Evolutionary conservation across 352 stramenopile species (phyloP).

Genomic region (Aphanomyces stellatus): DNA sequence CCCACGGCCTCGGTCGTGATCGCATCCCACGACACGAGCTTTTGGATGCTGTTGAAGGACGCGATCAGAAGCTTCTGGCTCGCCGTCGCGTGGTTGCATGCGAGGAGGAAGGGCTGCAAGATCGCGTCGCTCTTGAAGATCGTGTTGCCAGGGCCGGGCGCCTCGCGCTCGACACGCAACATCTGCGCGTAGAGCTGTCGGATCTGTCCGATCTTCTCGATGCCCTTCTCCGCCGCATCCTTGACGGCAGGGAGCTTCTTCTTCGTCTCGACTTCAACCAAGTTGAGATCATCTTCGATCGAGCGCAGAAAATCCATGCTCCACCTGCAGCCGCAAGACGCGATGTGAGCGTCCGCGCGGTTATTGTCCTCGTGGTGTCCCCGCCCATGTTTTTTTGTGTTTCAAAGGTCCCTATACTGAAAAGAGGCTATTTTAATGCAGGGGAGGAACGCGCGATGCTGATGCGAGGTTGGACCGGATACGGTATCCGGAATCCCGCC

Average conservation of each 20-base stretch:
- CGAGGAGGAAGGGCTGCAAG: conserved; percentile 94
- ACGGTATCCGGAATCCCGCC: background rate
- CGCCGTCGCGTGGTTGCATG: conserved; percentile 95
- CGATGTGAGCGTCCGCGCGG: too few species aligned
- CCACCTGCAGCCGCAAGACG: too few species aligned
- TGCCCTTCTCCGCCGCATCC: conserved; percentile 92
- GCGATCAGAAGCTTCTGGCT: conserved; percentile 90
- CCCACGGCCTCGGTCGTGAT: conserved; percentile 91
- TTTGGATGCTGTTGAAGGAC: conserved; percentile 92
- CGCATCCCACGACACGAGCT: conserved; percentile 91
- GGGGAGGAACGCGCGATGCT: too few species aligned
- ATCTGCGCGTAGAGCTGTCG: conserved; percentile 91
- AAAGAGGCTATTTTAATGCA: too few species aligned
- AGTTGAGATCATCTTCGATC: conserved; percentile 82
- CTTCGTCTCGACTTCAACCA: conserved; percentile 74
- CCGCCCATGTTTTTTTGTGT: background rate
- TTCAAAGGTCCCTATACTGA: too few species aligned
- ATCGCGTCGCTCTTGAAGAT: conserved; percentile 93
- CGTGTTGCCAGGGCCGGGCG: conserved; percentile 83
- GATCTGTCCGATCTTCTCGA: conserved; percentile 88
- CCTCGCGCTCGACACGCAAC: conserved; percentile 59
- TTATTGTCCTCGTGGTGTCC: background rate
- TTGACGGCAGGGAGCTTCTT: conserved; percentile 92
- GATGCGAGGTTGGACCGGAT: background rate
- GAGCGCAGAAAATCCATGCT: conserved; percentile 88